These are phyloP conservation scores for maize (Zea mays) DNA, from an alignment of 176 grass and related monocot genomes.

Conservation along the genomic window Zm-B73-REFERENCE-NAM-5.0 NC_050100.1:1055001-1055500, in stretches of 20 bases:
- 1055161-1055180: no score
- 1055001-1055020: slow-evolving; percentile 6
- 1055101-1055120: slow-evolving; percentile 97
- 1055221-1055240: background rate
- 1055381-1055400: slow-evolving; percentile 94
- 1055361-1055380: slow-evolving; percentile 28
- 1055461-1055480: slow-evolving; percentile 99
- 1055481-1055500: slow-evolving; percentile 57
- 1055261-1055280: background rate
- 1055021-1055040: slow-evolving; percentile 15
- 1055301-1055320: background rate
- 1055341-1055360: background rate
- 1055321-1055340: background rate
- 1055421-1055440: slow-evolving; percentile 73
- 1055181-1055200: background rate
- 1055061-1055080: slow-evolving; percentile 25
- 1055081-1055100: slow-evolving; percentile 91
- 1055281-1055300: background rate
- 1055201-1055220: slow-evolving; percentile 2
- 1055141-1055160: slow-evolving; percentile 86
- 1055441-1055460: slow-evolving; percentile 91
- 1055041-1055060: slow-evolving; percentile 12
- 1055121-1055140: slow-evolving; percentile 97
- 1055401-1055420: slow-evolving; percentile 93
- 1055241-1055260: slow-evolving; percentile 20